These are phyloP conservation scores for Climacium dendroides DNA, from an alignment of 225 moss, liverwort and hornwort genomes.

Conservation along the genomic window DNA sequence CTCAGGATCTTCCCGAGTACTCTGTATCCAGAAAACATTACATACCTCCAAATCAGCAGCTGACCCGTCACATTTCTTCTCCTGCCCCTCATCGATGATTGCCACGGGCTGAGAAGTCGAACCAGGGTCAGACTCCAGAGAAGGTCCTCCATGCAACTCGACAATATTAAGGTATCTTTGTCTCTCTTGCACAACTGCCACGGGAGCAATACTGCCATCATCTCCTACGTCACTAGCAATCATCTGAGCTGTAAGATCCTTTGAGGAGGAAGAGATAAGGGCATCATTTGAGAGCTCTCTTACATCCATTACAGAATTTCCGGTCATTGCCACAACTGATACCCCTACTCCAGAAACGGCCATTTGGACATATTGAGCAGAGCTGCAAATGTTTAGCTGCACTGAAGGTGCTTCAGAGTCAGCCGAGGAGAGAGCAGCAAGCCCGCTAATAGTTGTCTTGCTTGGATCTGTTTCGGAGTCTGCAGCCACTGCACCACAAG, in stretches of 20 bases:
- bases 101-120: neutral
- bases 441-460: neutral
- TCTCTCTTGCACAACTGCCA: neutral
- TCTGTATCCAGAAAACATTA: neutral
- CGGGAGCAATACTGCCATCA: neutral
- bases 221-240: neutral
- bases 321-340: neutral
- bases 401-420: neutral
- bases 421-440: neutral
- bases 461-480: neutral
- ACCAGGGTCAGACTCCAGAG: neutral
- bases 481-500: neutral
- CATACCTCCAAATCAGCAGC: slow-evolving; percentile 3
- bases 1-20: neutral
- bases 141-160: neutral
- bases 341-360: neutral
- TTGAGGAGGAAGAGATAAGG: neutral
- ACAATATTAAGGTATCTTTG: neutral
- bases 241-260: neutral
- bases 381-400: neutral
- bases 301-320: neutral
- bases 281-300: neutral
- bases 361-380: neutral
- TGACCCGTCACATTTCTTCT: neutral
- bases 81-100: neutral